Base-by-base conservation (phyloP, 345 rosid genomes). In the Sonneratia caseolaris region DNA sequence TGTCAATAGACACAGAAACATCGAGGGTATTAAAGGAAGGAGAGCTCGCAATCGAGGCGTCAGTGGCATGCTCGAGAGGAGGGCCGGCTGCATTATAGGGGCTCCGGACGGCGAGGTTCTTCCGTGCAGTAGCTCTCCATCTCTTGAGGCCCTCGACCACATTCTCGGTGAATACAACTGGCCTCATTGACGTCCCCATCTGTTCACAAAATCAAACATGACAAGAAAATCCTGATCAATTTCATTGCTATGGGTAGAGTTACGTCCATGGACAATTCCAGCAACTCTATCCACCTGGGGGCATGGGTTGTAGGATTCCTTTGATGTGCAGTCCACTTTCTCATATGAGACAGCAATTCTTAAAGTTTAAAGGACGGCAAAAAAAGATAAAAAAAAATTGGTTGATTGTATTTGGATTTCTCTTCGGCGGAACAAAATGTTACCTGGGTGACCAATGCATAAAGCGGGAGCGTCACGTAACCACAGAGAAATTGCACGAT, bases 381-480 rank as follows among this genome's bases (percentile, higher is more conserved):
- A 27, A 27, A 0, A 27, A 27, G n/a, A n/a, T n/a, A 27, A 27
- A 1, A 27, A 27, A 1, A 27, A 27, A 27, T 27, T 27, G 32
- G 32, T 42, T 42, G 45, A 42, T 42, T 42, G 45, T 9, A 42
- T 42, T 42, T 5, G 45, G 45, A 42, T 42, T 42, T 42, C 10
- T 42, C 45, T 42, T 42, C 10, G 45, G 45, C 5, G 10, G 45
- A 35, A 8, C 8, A 4, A 21, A n/a, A 9, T 27, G 4, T 8
- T 69, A 87, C 88, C 91, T 84, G 87, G 0, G 85, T 83, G 73
- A 84, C 89, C 81, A 88, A 68, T 68, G 92, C 92, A 72, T 86
- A 86, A 1, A 88, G 87, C 38, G 92, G 92, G 2, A 88, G 74
- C 1, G 88, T 88, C 8, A 88, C 89, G 35, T 88, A 86, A 74